Evolutionary conservation across 2,329 filamentous ascomycete genomes (phyloP).

Genomic region (Talaromyces islandicus): DNA sequence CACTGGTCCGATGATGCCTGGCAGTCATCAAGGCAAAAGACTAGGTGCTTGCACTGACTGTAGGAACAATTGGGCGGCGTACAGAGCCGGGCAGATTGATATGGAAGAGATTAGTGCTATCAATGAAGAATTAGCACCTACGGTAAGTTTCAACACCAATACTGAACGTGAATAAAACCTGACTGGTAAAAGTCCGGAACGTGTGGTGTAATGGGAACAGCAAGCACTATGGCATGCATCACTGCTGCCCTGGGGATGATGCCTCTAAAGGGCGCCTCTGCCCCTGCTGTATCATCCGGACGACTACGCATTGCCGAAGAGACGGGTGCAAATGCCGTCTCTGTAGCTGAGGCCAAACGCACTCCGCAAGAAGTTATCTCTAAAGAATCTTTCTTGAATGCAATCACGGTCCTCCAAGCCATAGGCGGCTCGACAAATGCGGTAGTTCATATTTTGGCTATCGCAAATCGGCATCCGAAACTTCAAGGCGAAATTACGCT

Average conservation of each 20-base stretch:
- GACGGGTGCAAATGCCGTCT: conserved; percentile 46
- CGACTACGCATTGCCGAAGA: conserved; percentile 50
- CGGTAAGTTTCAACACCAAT: conserved; percentile 37
- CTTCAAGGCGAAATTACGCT: conserved; percentile 42
- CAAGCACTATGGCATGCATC: conserved; percentile 53
- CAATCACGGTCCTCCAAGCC: conserved; percentile 48
- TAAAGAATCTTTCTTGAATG: conserved; percentile 47
- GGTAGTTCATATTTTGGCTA: conserved; percentile 50
- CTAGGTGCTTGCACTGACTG: conserved; percentile 72
- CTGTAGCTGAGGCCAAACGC: conserved; percentile 31
- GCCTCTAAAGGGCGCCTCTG: conserved; percentile 47
- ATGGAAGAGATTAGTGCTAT: conserved; percentile 65
- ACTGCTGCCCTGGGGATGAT: conserved; percentile 49
- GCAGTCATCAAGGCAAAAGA: conserved; percentile 57
- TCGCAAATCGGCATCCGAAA: conserved; percentile 48
- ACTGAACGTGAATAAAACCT: neutral
- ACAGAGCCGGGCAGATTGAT: conserved; percentile 59
- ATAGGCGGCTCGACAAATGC: conserved; percentile 54
- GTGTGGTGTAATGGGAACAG: conserved; percentile 55
- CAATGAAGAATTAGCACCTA: conserved; percentile 68
- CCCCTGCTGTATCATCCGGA: conserved; percentile 49
- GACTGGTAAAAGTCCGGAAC: conserved; percentile 35
- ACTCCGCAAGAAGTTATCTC: conserved; percentile 42
- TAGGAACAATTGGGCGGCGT: conserved; percentile 66
- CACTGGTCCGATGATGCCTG: conserved; percentile 71